Evolutionary conservation across 208 protist genomes (phyloP), one percentile per base, ranked within the genome.

Genomic region (Leishmania mexicana): DNA sequence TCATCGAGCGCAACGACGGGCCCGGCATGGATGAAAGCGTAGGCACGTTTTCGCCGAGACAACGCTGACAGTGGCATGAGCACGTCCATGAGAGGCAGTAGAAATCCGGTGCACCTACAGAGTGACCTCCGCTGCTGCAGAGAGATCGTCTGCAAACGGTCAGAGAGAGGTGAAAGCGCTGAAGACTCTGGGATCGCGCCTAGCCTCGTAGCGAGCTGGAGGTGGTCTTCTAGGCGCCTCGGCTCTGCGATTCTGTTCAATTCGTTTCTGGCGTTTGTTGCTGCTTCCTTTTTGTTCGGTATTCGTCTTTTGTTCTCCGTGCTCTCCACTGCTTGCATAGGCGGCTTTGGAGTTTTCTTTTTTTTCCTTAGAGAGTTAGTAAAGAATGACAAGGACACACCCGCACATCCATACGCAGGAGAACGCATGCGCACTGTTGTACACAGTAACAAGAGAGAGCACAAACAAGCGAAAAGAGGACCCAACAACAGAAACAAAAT

Each of bases 371-470:
- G 40, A 11, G 40, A 15, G 13, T 76, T 76, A 28, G 58, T 58
- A 38, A 76, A 57, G 73, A 60, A 35, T 76, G 73, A 76, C 60
- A n/a, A 76, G 51, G 53, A 62, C 49, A 76, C 47, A 28, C 51
- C 28, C 53, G 51, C 73, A 58, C n/a, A n/a, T 42, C n/a, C 51
- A 76, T 11, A 53, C 68, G 58, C 28, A n/a, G 74, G n/a, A 76
- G 70, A 28, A 67, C 13, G 57, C 4, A 40, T 38, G 8, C 4
- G 78, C 40, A 75, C 28, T 8, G 31, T 17, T n/a, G 3, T 1
- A 75, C 40, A 81, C 62, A 68, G 31, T 21, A 28, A 40, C 49
- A 80, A 62, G 47, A 35, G 57, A 65, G 79, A 81, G 40, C 49
- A 31, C 10, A 77, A 78, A 35, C 3, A 28, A 73, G 65, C 21